Conservation (phyloP, 352 stramenopile genomes). For the Pythium oligandrum region DNA sequence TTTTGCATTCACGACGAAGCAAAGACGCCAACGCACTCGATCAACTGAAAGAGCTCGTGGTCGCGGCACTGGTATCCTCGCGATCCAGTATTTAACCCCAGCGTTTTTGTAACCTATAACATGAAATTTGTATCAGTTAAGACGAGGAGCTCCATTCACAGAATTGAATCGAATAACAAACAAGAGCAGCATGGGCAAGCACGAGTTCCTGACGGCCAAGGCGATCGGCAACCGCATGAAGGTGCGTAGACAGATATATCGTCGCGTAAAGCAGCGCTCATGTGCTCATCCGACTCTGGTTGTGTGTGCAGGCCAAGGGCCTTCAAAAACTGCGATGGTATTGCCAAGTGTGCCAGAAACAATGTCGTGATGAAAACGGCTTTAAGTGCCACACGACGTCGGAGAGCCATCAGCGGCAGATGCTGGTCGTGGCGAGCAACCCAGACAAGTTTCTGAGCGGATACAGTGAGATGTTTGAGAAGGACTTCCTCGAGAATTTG, state of each 20-base stretch:
- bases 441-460: conserved; percentile 92
- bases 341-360: conserved; percentile 99
- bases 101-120: conserved; percentile 6
- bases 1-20: conserved; percentile 9
- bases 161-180: not conserved
- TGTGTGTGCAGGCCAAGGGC: conserved; percentile 79
- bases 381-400: conserved; percentile 99
- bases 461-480: conserved; percentile 94
- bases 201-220: conserved; percentile 84
- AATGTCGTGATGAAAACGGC: conserved; percentile 99
- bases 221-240: conserved; percentile 87
- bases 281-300: not conserved
- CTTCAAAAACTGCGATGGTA: conserved; percentile 99
- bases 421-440: conserved; percentile 97
- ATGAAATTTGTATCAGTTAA: conserved; percentile 6
- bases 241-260: conserved; percentile 19
- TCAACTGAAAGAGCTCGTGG: conserved; percentile 17
- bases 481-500: conserved; percentile 93
- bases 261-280: too few relatives aligned
- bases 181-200: conserved; percentile 61
- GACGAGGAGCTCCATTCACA: not conserved
- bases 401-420: conserved; percentile 97
- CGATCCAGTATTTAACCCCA: conserved; percentile 2
- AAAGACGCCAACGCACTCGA: conserved; percentile 8
- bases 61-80: not conserved